Percentiles rank a stretch among this genome's conserved stretches.
phyloP scores from a whole-genome alignment of 768 basidiomycete species.

The Tricholoma flavovirens region DNA sequence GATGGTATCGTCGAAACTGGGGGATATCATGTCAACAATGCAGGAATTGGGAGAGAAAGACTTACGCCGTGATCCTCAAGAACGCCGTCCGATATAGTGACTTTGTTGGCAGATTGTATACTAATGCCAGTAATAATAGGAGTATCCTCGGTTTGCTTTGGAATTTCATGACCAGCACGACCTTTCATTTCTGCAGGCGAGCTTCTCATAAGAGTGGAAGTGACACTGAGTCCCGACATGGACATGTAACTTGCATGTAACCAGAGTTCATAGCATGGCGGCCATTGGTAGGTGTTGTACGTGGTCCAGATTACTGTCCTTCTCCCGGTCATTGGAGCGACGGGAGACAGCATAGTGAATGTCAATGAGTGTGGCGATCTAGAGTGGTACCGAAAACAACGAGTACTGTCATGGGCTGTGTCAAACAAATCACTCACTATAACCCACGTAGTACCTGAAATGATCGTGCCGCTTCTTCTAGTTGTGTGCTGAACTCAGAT shows the following conservation, averaged over 20 bases:
- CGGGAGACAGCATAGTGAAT: constrained; percentile 35
- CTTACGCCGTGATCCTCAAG: background rate
- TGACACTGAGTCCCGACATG: background rate
- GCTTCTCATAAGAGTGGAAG: background rate
- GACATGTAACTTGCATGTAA: background rate
- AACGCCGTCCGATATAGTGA: background rate
- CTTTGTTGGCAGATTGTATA: background rate
- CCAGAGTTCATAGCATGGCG: too few species aligned
- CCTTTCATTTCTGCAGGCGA: background rate
- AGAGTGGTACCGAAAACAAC: background rate
- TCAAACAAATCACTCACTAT: too few species aligned
- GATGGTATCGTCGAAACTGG: constrained; percentile 46
- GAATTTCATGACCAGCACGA: background rate
- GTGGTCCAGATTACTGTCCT: background rate
- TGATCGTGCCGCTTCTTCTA: constrained; percentile 41
- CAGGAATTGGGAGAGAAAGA: too few species aligned
- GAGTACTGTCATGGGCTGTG: too few species aligned
- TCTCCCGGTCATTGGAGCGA: constrained; percentile 12
- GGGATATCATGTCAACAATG: background rate
- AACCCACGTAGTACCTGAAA: constrained; percentile 40
- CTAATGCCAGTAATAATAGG: background rate
- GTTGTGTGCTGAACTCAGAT: constrained; percentile 22
- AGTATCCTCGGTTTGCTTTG: background rate
- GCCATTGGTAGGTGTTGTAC: background rate
- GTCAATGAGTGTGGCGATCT: constrained; percentile 44